phyloP scores from a whole-genome alignment of 1,284 basidiomycete species.

The Trametes polyzona region DNA sequence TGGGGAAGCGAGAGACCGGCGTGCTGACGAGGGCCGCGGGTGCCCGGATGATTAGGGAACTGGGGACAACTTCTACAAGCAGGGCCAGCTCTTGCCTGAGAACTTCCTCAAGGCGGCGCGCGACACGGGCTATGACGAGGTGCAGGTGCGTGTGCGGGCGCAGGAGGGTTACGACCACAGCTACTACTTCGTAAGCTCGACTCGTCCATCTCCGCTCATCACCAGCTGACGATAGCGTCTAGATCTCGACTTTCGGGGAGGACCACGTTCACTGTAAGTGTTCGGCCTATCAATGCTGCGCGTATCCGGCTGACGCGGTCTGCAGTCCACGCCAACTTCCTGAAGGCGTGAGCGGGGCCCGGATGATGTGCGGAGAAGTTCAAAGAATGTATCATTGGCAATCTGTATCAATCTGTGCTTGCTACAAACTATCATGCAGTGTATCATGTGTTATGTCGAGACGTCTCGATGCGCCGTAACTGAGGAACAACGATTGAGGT shows the following conservation, averaged over 20 bases:
- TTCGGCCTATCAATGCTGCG: neutral
- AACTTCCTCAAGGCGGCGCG: conserved; percentile 82
- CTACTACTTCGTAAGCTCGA: conserved; percentile 83
- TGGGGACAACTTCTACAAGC: conserved; percentile 85
- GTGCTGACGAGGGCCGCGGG: neutral
- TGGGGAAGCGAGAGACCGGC: neutral
- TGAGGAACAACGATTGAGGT: neutral
- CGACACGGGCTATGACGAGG: conserved; percentile 71
- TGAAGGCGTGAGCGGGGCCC: conserved; percentile 56
- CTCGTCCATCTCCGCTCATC: neutral
- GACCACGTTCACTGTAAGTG: conserved; percentile 47
- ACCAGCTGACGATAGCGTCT: neutral
- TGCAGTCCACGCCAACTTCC: conserved; percentile 76
- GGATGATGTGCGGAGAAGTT: conserved; percentile 2
- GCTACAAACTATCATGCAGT: neutral
- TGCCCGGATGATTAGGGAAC: conserved; percentile 83
- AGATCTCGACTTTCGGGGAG: conserved; percentile 72
- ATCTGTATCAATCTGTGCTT: conserved; percentile 19
- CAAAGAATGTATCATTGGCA: conserved; percentile 19
- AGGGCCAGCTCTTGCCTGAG: conserved; percentile 89
- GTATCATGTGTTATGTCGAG: conserved; percentile 7
- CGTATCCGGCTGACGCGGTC: conserved; percentile 5
- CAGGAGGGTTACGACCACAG: conserved; percentile 94
- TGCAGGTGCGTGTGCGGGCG: conserved; percentile 79
- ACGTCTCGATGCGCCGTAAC: neutral